Base-by-base conservation (phyloP, 805 yeast genomes). In the Grigorovia jiainica region DNA sequence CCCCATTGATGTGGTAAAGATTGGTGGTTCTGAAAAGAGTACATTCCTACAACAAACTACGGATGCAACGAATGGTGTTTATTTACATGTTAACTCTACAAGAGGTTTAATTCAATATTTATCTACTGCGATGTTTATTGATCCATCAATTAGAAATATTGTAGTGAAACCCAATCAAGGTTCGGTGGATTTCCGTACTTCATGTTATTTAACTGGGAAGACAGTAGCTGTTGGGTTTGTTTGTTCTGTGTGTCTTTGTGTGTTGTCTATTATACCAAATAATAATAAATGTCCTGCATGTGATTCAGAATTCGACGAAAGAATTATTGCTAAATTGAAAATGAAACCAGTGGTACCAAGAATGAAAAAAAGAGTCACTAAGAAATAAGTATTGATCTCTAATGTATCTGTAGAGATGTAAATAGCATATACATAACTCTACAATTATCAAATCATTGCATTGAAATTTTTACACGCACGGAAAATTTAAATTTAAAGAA, bases 31-130 rank as follows among this genome's bases (percentile, higher is more conserved):
- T 9, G 49, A 53, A 35, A 76, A 76, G 47, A 79, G 94, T 1
- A 83, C 94, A 2, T 90, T 87, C 57, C 65, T 92, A 46, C 97
- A 92, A 58, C 98, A 92, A 58, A 96, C 97, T 0, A 76, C 95
- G 0, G 98, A 92, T 64, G 87, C 95, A 7, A 90, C 98, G 0
- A 76, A 80, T 50, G 99, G 99, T 3, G 79, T 87, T 1, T 92
- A 90, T 57, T 67, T 90, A 43, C 68, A 69, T 34, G 72, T 90
- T 18, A 71, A 71, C 3, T 73, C 79, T 43, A 82, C 90, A 1
- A 64, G 68, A 35, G 97, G 96, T 0, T 64, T 92, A 34, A 75
- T 89, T 2, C 97, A 90, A 57, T 85, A 86, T 50, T 68, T 92
- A 27, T 58, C 78, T 3, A 82, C 94, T 3, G 92, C 95, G 2